These are phyloP conservation scores for Hyphodiscus hymeniophilus DNA, from an alignment of 495 filamentous ascomycete species.

Conservation along the genomic window DNA sequence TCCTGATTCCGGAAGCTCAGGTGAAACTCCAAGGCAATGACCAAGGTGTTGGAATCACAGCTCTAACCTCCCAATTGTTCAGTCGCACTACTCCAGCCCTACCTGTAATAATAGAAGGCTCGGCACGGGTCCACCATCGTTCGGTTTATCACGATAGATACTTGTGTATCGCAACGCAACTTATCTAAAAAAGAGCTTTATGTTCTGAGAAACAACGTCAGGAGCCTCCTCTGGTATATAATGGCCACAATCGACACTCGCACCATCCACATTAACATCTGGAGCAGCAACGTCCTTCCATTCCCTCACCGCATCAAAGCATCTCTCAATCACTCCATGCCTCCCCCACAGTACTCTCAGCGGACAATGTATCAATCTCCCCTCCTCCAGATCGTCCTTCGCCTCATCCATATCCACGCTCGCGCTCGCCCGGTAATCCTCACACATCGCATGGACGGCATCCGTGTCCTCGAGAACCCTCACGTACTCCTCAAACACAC, in stretches of 20 bases:
- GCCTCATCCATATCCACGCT: constrained; percentile 30
- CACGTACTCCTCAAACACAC: constrained; percentile 24
- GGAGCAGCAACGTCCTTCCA: constrained; percentile 27
- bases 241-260: constrained; percentile 29
- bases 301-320: constrained; percentile 29
- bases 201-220: constrained; percentile 24
- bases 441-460: constrained; percentile 31
- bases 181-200: constrained; percentile 23
- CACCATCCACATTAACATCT: constrained; percentile 23
- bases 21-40: no score
- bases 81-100: no score
- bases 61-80: no score
- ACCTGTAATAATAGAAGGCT: no score
- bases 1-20: no score
- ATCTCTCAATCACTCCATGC: constrained; percentile 28
- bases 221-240: constrained; percentile 35
- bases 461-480: constrained; percentile 21
- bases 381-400: constrained; percentile 23
- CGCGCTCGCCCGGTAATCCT: constrained; percentile 34
- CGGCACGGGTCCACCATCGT: no score
- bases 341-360: constrained; percentile 30
- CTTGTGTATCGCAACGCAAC: no score
- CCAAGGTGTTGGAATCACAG: no score
- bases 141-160: no score
- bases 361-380: constrained; percentile 28